phyloP scores from a whole-genome alignment of 78 protist species.

The Bodo saltans region DNA sequence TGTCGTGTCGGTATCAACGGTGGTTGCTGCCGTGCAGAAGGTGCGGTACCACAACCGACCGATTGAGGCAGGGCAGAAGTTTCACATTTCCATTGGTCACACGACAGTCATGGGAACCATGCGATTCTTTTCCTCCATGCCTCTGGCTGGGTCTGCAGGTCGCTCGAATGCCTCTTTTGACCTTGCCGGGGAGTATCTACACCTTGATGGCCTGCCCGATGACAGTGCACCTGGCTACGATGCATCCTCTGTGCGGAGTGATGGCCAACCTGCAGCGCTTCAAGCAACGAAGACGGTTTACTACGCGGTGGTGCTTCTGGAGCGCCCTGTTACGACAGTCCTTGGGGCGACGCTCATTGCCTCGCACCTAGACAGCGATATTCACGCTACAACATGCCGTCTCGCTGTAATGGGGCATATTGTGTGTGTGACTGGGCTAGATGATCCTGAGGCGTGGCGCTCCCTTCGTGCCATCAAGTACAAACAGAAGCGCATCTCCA shows the following conservation, averaged over 20 bases:
- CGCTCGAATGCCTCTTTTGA: neutral
- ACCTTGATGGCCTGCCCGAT: slow-evolving; percentile 11
- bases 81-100: slow-evolving; percentile 88
- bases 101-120: slow-evolving; percentile 74
- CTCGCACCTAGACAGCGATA: slow-evolving; percentile 64
- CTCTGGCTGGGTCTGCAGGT: neutral
- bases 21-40: slow-evolving; percentile 25
- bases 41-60: slow-evolving; percentile 62
- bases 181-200: neutral
- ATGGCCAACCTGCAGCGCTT: neutral
- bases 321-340: slow-evolving; percentile 66
- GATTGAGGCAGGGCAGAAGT: slow-evolving; percentile 44
- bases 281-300: neutral
- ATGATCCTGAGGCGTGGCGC: neutral
- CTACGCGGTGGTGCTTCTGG: slow-evolving; percentile 58
- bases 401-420: slow-evolving; percentile 65
- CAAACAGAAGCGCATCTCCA: slow-evolving; percentile 37
- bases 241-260: neutral
- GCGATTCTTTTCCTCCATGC: slow-evolving; percentile 44
- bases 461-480: slow-evolving; percentile 28
- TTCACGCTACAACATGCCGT: slow-evolving; percentile 52
- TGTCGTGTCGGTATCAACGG: neutral
- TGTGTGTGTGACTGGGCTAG: neutral
- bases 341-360: slow-evolving; percentile 57
- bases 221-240: slow-evolving; percentile 14